Evolutionary conservation across 2,329 filamentous ascomycete species (phyloP).

Genomic region (Mycocentrospora acerina): DNA sequence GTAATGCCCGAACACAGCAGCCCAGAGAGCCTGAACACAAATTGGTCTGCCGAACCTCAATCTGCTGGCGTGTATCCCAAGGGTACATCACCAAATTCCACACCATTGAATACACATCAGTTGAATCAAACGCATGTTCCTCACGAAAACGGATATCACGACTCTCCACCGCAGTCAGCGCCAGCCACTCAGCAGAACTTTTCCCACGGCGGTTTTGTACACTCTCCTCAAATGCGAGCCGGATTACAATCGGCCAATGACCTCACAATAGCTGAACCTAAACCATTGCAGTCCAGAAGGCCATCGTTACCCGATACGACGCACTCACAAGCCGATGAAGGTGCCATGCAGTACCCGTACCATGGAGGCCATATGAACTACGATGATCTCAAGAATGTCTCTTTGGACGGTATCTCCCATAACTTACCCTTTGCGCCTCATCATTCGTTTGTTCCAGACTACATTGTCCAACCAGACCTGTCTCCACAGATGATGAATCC

Average conservation of each 20-base stretch:
- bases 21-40: conserved; percentile 40
- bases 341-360: conserved; percentile 26
- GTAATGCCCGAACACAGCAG: conserved; percentile 42
- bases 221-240: conserved; percentile 33
- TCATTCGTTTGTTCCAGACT: conserved; percentile 36
- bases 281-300: conserved; percentile 39
- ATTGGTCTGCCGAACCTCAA: conserved; percentile 42
- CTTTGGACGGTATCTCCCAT: conserved; percentile 31
- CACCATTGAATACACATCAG: conserved; percentile 42
- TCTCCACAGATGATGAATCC: conserved; percentile 43
- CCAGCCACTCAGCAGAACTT: conserved; percentile 53
- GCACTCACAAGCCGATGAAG: conserved; percentile 25
- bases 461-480: conserved; percentile 51
- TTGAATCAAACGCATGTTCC: conserved; percentile 30
- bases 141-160: conserved; percentile 42
- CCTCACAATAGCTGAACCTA: conserved; percentile 37
- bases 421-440: conserved; percentile 38
- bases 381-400: conserved; percentile 33
- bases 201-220: conserved; percentile 40
- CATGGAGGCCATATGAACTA: conserved; percentile 13
- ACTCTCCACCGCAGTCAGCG: conserved; percentile 54
- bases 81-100: conserved; percentile 49
- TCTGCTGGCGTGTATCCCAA: conserved; percentile 33
- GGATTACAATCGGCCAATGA: conserved; percentile 40
- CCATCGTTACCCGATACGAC: conserved; percentile 39